Conservation (phyloP, 345 rosid species). For the Moringa oleifera region DNA sequence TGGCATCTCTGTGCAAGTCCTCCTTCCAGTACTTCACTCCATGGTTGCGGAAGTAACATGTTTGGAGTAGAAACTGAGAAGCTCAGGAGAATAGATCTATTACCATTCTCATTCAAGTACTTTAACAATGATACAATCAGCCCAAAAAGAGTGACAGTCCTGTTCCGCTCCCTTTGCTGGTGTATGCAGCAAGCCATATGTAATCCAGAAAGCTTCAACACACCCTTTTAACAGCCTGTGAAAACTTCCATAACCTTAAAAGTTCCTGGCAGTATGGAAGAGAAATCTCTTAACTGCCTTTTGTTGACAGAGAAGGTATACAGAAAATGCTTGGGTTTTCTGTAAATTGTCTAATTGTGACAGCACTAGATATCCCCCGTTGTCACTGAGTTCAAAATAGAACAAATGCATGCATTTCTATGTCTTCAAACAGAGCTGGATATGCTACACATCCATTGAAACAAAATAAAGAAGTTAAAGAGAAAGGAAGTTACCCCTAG, state of each 20-base stretch:
- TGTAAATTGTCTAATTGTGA: not conserved
- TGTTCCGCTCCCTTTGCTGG: no score
- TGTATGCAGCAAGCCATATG: no score
- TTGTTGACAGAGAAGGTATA: not conserved
- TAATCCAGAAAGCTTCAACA: no score
- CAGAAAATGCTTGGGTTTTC: not conserved
- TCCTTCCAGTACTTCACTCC: not conserved
- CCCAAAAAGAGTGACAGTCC: no score
- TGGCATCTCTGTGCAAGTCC: not conserved
- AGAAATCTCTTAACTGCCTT: no score
- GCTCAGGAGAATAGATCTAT: no score
- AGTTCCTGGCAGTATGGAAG: not conserved
- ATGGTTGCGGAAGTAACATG: not conserved
- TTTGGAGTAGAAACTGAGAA: no score
- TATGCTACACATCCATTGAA: not conserved
- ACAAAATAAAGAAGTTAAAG: no score
- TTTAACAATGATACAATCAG: no score
- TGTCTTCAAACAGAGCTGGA: not conserved
- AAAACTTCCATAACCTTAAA: not conserved
- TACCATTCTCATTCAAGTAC: no score
- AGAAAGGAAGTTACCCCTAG: not conserved
- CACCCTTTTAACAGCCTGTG: not conserved
- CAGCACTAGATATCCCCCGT: not conserved
- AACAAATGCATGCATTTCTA: not conserved
- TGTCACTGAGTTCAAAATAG: not conserved